Conservation (phyloP, 495 filamentous ascomycete species). For the Lasiosphaeris hirsuta region DNA sequence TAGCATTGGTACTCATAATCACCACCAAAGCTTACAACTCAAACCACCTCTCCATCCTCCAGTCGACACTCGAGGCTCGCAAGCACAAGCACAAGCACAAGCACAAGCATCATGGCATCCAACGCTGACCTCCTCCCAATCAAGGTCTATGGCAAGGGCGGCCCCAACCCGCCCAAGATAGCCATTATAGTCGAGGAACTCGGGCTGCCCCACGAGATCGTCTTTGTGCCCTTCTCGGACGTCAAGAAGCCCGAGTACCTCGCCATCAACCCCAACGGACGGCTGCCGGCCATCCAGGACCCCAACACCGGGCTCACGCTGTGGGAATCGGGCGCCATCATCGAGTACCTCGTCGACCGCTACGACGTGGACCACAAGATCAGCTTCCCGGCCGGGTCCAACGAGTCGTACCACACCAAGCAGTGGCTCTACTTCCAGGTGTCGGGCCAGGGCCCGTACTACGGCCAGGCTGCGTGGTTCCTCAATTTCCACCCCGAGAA, state of each 20-base stretch:
- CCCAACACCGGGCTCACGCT: conserved; percentile 62
- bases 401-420: conserved; percentile 51
- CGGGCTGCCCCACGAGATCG: conserved; percentile 50
- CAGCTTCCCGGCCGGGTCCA: conserved; percentile 48
- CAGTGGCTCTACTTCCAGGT: conserved; percentile 69
- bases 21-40: too few relatives aligned
- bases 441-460: conserved; percentile 69
- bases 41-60: too few relatives aligned
- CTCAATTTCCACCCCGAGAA: conserved; percentile 52
- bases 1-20: too few relatives aligned
- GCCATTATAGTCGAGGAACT: conserved; percentile 63
- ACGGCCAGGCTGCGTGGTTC: conserved; percentile 54
- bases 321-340: conserved; percentile 73
- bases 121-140: not conserved
- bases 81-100: too few relatives aligned
- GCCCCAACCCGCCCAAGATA: conserved; percentile 55
- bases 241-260: conserved; percentile 57
- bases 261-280: conserved; percentile 69
- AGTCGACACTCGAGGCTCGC: too few relatives aligned
- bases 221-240: conserved; percentile 40
- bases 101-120: too few relatives aligned
- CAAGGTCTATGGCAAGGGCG: conserved; percentile 27
- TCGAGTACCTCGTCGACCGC: conserved; percentile 67
- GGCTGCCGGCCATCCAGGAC: conserved; percentile 61
- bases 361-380: conserved; percentile 64